phyloP scores from a whole-genome alignment of 768 basidiomycete species.

The Sistotremastrum niveocremeum region DNA sequence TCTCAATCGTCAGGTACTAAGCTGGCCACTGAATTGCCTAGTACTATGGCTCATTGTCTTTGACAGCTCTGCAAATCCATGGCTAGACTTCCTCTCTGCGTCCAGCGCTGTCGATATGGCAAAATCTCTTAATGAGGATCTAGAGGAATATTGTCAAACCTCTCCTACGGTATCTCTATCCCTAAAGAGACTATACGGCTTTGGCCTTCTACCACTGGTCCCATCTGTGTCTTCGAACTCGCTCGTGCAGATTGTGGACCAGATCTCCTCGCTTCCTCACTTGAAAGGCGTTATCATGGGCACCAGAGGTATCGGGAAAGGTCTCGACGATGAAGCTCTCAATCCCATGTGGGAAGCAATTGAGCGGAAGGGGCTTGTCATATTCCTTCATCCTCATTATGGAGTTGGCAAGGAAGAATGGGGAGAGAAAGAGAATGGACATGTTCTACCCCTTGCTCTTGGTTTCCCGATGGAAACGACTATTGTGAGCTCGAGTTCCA shows the following conservation, averaged over 20 bases:
- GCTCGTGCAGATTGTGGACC: constrained; percentile 50
- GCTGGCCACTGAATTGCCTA: neutral
- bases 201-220: constrained; percentile 76
- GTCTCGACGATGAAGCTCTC: constrained; percentile 65
- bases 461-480: constrained; percentile 91
- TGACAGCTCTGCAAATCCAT: constrained; percentile 72
- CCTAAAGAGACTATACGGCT: constrained; percentile 63
- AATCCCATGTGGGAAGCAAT: constrained; percentile 78
- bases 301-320: constrained; percentile 61
- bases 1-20: constrained; percentile 60
- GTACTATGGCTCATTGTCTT: constrained; percentile 1
- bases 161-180: constrained; percentile 30
- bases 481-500: constrained; percentile 36
- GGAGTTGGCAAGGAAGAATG: constrained; percentile 63
- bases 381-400: constrained; percentile 83
- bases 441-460: constrained; percentile 74
- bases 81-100: constrained; percentile 77
- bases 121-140: constrained; percentile 56
- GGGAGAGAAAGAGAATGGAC: constrained; percentile 70
- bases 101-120: constrained; percentile 54
- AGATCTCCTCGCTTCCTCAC: constrained; percentile 51
- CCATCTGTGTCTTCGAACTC: constrained; percentile 40
- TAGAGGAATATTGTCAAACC: constrained; percentile 67
- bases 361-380: constrained; percentile 51
- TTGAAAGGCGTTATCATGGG: constrained; percentile 74